A percentile compares a stretch with the other conserved stretches of the same genome.
phyloP scores from a whole-genome alignment of 768 basidiomycete species.

The Pleurotus sapidus region DNA sequence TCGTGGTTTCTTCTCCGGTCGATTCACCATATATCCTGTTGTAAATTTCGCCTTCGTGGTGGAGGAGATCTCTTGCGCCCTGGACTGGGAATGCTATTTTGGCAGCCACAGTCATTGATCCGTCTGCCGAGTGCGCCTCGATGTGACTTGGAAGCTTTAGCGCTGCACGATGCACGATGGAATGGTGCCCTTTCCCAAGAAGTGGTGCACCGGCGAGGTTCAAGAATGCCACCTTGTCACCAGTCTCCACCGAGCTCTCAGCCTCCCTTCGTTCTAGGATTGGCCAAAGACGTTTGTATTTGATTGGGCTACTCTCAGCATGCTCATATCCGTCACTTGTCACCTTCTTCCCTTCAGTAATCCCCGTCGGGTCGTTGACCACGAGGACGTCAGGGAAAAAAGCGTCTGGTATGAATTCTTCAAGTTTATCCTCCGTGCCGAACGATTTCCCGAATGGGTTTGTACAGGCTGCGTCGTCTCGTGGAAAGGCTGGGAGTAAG shows the following conservation, averaged over 20 bases:
- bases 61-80: background rate
- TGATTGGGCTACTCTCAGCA: background rate
- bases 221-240: background rate
- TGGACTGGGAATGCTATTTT: background rate
- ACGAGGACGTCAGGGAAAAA: slow-evolving; percentile 1
- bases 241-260: background rate
- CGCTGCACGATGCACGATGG: background rate
- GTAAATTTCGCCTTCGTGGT: background rate
- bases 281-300: slow-evolving; percentile 4
- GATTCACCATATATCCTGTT: background rate
- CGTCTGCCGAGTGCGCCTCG: background rate
- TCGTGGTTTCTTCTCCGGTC: background rate
- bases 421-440: background rate
- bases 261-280: background rate
- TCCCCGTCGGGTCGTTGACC: slow-evolving; percentile 1
- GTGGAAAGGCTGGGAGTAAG: background rate
- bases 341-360: background rate
- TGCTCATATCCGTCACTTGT: background rate
- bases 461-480: background rate
- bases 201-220: background rate
- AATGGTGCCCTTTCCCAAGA: background rate
- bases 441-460: background rate
- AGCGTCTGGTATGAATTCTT: slow-evolving; percentile 1
- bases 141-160: background rate
- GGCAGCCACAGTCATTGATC: background rate